Evolutionary conservation across 352 stramenopile genomes (phyloP).

Genomic region (Phytopythium vexans): DNA sequence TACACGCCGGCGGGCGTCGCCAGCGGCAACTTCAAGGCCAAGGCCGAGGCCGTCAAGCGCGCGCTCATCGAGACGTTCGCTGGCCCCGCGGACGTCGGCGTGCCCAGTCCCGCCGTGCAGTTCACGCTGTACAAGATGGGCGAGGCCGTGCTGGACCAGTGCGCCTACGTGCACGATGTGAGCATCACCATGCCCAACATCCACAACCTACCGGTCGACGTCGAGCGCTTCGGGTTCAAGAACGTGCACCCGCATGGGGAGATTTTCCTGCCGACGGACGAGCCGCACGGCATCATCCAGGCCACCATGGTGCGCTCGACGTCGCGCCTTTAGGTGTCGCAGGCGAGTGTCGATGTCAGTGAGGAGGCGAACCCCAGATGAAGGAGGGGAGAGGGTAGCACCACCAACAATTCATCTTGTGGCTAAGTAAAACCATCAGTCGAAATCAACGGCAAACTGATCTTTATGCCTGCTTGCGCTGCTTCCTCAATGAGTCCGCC

Average conservation of each 20-base stretch:
- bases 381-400: no score
- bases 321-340: slow-evolving; percentile 37
- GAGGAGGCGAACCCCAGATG: background rate
- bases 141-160: slow-evolving; percentile 66
- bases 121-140: slow-evolving; percentile 87
- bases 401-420: no score
- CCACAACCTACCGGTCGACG: slow-evolving; percentile 86
- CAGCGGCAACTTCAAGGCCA: slow-evolving; percentile 35
- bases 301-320: slow-evolving; percentile 65
- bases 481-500: no score
- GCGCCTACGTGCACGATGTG: slow-evolving; percentile 67
- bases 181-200: slow-evolving; percentile 85
- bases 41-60: slow-evolving; percentile 55
- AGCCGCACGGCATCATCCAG: slow-evolving; percentile 88
- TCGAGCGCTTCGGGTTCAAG: slow-evolving; percentile 78
- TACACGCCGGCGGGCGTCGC: slow-evolving; percentile 42
- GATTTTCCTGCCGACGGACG: slow-evolving; percentile 82
- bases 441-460: background rate
- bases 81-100: slow-evolving; percentile 71
- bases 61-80: slow-evolving; percentile 75
- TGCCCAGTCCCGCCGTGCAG: slow-evolving; percentile 78
- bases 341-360: background rate
- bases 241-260: slow-evolving; percentile 88
- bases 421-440: no score
- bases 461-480: background rate